Evolutionary conservation across 495 filamentous ascomycete species (phyloP), one percentile per base, ranked within the genome.

Genomic region (Hypoxylon lienhwacheense): DNA sequence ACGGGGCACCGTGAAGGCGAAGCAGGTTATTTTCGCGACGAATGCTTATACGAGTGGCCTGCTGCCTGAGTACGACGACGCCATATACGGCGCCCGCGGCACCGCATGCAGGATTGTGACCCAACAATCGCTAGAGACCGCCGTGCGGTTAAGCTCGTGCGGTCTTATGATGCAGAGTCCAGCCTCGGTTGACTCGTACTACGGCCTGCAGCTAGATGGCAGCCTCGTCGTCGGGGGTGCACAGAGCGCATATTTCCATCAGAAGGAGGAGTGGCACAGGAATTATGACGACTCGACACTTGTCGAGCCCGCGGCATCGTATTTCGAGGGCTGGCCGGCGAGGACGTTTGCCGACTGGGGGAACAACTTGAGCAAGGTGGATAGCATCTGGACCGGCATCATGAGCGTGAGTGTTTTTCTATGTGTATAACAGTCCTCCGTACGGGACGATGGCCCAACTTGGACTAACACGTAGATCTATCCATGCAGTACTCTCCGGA

Each of bases 1-100:
- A 12, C 68, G 79, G 21, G 81, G 81, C 16, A 60, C 34, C 7
- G 72, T 81, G 7, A 63, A 43, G 14, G 73, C 82, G 1, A 57
- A 48, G 16, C 75, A 70, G 12, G 68, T 87, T 5, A 66, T 87
- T 7, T 70, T 84, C 25, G 84, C 85, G 26, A 86, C 81, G 14
- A 87, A 87, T 53, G 85, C 76, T 10, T 86, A 86, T 55, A 79
- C 80, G 7, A 70, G 77, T 0, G 71, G 74, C 20, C 63, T 87
- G 22, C 68, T 77, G 15, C 74, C 78, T 2, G 57, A 75, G 28
- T 76, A 85, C 47, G 66, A 69, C 31, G 70, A 74, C 31, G 66
- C 73, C 28, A 82, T 87, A 48, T 74, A 85, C 14, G 82, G 82
- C 1, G 68, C 82, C 10, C 74, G 81, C 28, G 79, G 77, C 21